Base-by-base conservation (phyloP, 805 yeast species). In the Candida oleophila region DNA sequence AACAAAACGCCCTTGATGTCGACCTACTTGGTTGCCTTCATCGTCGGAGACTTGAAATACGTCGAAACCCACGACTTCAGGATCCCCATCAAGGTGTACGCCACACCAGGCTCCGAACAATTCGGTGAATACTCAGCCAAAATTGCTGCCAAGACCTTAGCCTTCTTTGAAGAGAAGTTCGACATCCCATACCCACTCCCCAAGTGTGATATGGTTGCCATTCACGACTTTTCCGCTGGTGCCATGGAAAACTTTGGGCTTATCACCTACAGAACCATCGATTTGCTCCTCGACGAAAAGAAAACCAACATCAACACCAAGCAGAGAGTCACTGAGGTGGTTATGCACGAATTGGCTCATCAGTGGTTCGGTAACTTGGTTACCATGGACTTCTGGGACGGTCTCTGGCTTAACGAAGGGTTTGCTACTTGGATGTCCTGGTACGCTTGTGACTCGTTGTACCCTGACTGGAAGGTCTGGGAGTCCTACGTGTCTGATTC, bases 301-400 rank as follows among this genome's bases (percentile, higher is more conserved):
- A 78, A 78, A 57, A 81, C 94, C 42, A 81, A 83, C 50, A 71
- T 81, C 51, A 73, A 71, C 49, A 78, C 85, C 54, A 80, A 82
- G 62, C 83, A 82, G 63, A 77, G 91, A 64, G 94, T 87, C 35
- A 86, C 90, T 33, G 92, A 87, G 61, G 94, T 87, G 42, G 90
- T 87, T 39, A 88, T 85, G 71, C 96, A 87, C 70, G 96, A 87
- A 69, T 77, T 87, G 70, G 94, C 95, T 42, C 96, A 87, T 66
- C 96, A 87, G 72, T 87, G 96, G 96, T 87, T 87, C 59, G 96
- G 96, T 62, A 85, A 87, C 66, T 75, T 87, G 67, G 95, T 87
- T 49, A 87, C 96, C 45, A 87, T 87, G 95, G 91, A 87, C 60
- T 87, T 89, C 85, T 87, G 96, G 96, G 89, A 86, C 66, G 92